Percentiles rank a stretch among this genome's conserved stretches.
These are phyloP conservation scores for Fusarium begoniae DNA, from an alignment of 2,329 filamentous ascomycete genomes.

Conservation along the genomic window DNA sequence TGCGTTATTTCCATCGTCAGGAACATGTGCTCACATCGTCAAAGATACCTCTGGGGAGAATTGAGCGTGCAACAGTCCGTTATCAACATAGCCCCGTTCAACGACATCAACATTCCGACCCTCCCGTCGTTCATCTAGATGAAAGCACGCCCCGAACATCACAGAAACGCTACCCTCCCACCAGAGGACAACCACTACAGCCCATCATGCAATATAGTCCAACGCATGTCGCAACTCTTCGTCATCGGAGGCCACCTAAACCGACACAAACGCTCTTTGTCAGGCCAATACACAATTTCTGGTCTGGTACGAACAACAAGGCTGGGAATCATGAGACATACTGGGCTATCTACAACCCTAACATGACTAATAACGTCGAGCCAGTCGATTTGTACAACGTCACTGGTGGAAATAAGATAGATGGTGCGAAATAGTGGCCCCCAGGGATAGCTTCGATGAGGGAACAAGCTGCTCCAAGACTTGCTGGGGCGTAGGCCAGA, in stretches of 20 bases:
- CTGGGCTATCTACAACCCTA: neutral
- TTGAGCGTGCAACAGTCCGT: neutral
- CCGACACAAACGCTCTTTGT: neutral
- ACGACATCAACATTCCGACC: neutral
- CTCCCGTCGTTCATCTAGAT: neutral
- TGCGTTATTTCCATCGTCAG: rapidly evolving
- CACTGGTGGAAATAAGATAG: neutral
- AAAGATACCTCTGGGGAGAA: neutral
- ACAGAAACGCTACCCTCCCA: neutral
- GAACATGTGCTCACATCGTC: rapidly evolving
- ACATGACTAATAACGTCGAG: neutral
- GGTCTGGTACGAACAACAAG: neutral
- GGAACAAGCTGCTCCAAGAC: neutral
- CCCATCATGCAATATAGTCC: neutral
- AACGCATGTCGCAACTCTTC: neutral
- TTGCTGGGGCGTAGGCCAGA: neutral
- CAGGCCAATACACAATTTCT: neutral
- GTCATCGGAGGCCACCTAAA: neutral
- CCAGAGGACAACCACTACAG: neutral
- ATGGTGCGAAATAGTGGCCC: neutral
- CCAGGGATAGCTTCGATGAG: neutral
- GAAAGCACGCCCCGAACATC: neutral
- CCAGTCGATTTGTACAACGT: neutral
- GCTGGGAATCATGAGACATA: neutral
- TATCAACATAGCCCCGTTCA: neutral